Conservation (phyloP, 768 basidiomycete species). For the Mycena galopus region DNA sequence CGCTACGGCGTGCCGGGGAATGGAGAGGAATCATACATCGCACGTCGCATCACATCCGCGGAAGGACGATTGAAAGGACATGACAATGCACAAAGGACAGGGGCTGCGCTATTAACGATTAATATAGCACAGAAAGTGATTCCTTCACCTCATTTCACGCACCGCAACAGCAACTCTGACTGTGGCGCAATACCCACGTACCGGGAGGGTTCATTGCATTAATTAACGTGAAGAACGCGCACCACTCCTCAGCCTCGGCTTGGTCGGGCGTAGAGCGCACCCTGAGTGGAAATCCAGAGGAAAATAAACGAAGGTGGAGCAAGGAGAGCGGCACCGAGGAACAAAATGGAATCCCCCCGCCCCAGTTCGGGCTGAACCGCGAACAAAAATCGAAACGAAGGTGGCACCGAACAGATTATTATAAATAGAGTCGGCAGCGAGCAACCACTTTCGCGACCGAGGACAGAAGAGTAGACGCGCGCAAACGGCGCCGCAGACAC, state of each 20-base stretch:
- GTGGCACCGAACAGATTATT: background rate
- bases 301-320: background rate
- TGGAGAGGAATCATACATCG: background rate
- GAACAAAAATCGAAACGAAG: background rate
- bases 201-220: background rate
- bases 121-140: background rate
- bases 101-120: background rate
- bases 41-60: background rate
- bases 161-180: background rate
- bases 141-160: background rate
- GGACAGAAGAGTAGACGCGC: background rate
- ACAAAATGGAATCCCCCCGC: background rate
- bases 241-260: background rate
- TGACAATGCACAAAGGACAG: background rate
- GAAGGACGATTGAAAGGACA: background rate
- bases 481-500: background rate
- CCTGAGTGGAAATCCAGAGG: background rate
- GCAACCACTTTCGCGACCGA: background rate
- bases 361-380: background rate
- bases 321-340: conserved; percentile 5
- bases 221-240: background rate
- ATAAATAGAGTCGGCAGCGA: background rate
- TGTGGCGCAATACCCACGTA: background rate
- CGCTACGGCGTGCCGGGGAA: background rate
- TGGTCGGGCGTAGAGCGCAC: background rate